Percentiles rank a stretch among this genome's conserved stretches.
These are phyloP conservation scores for Nemania sp. DNA, from an alignment of 2,329 filamentous ascomycete species.

Conservation along the genomic window DNA sequence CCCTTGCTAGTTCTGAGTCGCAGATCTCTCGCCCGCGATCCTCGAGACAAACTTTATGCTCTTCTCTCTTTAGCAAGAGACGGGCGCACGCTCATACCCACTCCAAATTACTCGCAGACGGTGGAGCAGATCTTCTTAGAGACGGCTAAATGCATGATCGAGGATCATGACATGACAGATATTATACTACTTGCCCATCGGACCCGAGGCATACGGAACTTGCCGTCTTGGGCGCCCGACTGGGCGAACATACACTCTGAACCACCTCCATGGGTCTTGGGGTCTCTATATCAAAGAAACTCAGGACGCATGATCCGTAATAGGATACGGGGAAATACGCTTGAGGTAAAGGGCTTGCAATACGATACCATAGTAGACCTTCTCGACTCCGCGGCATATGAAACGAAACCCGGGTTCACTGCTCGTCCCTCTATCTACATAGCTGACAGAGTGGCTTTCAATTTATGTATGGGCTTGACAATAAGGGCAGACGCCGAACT, in stretches of 20 bases:
- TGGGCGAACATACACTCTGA: constrained; percentile 26
- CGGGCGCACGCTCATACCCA: constrained; percentile 17
- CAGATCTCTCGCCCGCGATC: constrained; percentile 17
- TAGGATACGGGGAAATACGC: neutral
- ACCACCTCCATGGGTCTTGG: constrained; percentile 24
- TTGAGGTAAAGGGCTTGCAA: constrained; percentile 9
- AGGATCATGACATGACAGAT: constrained; percentile 23
- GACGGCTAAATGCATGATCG: constrained; percentile 20
- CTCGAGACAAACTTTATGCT: constrained; percentile 24
- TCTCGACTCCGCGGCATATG: neutral
- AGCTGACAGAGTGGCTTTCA: neutral
- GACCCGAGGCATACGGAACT: constrained; percentile 9
- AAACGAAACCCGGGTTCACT: neutral
- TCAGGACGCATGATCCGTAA: constrained; percentile 4
- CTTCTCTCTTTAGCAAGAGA: constrained; percentile 24
- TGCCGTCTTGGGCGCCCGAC: constrained; percentile 22
- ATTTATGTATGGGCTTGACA: constrained; percentile 13
- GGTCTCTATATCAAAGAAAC: constrained; percentile 5
- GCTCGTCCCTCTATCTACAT: neutral
- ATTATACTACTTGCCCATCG: constrained; percentile 27
- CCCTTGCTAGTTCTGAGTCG: constrained; percentile 20
- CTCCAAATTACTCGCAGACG: constrained; percentile 25
- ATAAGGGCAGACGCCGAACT: neutral
- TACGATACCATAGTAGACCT: neutral
- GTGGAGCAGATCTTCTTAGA: constrained; percentile 17